These are phyloP conservation scores for Teratosphaeria destructans DNA, from an alignment of 2,329 filamentous ascomycete genomes.

Conservation along the genomic window DNA sequence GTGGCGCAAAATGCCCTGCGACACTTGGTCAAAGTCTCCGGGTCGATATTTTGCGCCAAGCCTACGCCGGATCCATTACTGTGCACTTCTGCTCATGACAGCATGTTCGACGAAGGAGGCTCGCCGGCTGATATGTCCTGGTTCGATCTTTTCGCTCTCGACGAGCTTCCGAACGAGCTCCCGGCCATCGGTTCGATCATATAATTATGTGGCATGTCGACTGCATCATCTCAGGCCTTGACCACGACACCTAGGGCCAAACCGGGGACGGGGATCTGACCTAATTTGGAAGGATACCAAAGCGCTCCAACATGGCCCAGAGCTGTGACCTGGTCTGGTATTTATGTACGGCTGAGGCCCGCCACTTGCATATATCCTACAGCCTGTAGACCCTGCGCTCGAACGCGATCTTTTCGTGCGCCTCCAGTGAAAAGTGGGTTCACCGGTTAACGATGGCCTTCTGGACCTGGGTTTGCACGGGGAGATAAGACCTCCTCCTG, in stretches of 20 bases:
- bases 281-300: not conserved
- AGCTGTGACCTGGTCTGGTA: not conserved
- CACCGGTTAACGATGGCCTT: not conserved
- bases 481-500: not conserved
- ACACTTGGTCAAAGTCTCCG: constrained; percentile 65
- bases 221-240: not conserved
- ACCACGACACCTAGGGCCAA: not conserved
- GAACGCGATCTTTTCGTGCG: not conserved
- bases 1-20: constrained; percentile 58
- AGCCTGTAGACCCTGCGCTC: not conserved
- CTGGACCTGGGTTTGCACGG: not conserved
- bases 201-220: not conserved
- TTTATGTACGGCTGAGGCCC: too few species aligned
- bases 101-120: constrained; percentile 5
- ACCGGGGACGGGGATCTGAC: not conserved
- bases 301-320: not conserved
- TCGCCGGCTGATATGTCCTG: constrained; percentile 8
- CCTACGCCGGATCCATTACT: not conserved
- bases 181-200: not conserved
- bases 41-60: constrained; percentile 42
- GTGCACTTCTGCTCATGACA: constrained; percentile 6
- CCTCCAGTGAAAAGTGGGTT: not conserved
- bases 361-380: not conserved
- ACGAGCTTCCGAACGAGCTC: not conserved
- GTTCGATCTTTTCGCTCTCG: constrained; percentile 12